phyloP scores from a whole-genome alignment of 2,329 filamentous ascomycete species.

The Cordyceps militaris region DNA sequence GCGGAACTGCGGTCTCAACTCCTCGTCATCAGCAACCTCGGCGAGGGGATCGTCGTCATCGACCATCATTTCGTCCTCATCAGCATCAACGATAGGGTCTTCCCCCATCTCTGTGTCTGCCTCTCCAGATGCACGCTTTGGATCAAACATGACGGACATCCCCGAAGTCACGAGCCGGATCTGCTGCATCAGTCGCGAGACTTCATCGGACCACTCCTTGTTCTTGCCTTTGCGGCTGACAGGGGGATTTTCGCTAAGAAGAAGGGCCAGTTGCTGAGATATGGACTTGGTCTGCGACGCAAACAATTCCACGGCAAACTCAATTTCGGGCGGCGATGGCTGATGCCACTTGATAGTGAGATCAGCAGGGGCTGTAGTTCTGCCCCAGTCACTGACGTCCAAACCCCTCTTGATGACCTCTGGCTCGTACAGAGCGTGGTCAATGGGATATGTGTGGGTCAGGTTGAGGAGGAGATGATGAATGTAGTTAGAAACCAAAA shows the following conservation, averaged over 20 bases:
- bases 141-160: slow-evolving; percentile 82
- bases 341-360: slow-evolving; percentile 89
- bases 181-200: slow-evolving; percentile 81
- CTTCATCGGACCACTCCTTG: slow-evolving; percentile 98
- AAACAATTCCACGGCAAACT: slow-evolving; percentile 86
- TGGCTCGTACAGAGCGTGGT: slow-evolving; percentile 83
- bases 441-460: slow-evolving; percentile 87
- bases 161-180: slow-evolving; percentile 85
- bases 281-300: slow-evolving; percentile 75
- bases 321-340: slow-evolving; percentile 69
- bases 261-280: slow-evolving; percentile 62
- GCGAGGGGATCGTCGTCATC: slow-evolving; percentile 49
- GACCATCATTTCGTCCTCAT: slow-evolving; percentile 35
- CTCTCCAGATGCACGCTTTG: slow-evolving; percentile 57
- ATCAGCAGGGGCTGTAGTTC: slow-evolving; percentile 63
- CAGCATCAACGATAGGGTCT: slow-evolving; percentile 48
- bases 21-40: slow-evolving; percentile 68
- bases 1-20: slow-evolving; percentile 76
- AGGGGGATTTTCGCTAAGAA: slow-evolving; percentile 75
- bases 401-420: slow-evolving; percentile 63
- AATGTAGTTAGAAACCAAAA: slow-evolving; percentile 95
- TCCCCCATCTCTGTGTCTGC: slow-evolving; percentile 37
- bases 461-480: slow-evolving; percentile 93
- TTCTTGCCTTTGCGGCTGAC: slow-evolving; percentile 91
- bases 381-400: slow-evolving; percentile 76